Evolutionary conservation across 2,329 filamentous ascomycete species (phyloP).

Genomic region (Stagonosporopsis rhizophila): DNA sequence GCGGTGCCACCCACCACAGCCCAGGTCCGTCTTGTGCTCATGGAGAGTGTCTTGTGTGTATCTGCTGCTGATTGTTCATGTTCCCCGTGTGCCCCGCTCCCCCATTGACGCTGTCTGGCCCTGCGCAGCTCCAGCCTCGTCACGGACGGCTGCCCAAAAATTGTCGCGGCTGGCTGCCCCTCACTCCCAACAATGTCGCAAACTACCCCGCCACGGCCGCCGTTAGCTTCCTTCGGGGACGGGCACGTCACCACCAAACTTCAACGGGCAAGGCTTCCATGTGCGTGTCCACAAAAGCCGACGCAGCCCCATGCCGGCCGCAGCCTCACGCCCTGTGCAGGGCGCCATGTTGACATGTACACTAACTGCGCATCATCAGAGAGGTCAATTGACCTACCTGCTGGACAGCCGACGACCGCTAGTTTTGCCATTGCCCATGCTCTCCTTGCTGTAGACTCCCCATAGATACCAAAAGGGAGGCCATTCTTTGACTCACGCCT

Average conservation of each 20-base stretch:
- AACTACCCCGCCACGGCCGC: conserved; percentile 29
- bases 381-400: not conserved
- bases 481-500: not conserved
- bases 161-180: conserved; percentile 20
- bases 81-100: not conserved
- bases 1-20: no score
- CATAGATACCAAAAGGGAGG: no score
- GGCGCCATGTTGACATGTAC: conserved; percentile 26
- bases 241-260: conserved; percentile 6
- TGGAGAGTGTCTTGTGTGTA: conserved; percentile 26
- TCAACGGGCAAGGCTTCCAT: conserved; percentile 14
- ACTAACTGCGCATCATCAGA: not conserved
- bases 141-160: conserved; percentile 23
- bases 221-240: conserved; percentile 16
- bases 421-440: not conserved
- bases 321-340: conserved; percentile 1
- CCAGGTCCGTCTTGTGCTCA: not conserved
- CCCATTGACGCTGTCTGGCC: not conserved
- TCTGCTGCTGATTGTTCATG: conserved; percentile 19
- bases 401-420: no score
- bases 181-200: conserved; percentile 7
- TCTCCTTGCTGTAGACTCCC: no score
- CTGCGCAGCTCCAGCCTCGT: no score
- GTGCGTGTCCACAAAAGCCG: conserved; percentile 12
- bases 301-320: not conserved